Evolutionary conservation across 1,284 basidiomycete genomes (phyloP).

Genomic region (Cutaneotrichosporon cutaneum): DNA sequence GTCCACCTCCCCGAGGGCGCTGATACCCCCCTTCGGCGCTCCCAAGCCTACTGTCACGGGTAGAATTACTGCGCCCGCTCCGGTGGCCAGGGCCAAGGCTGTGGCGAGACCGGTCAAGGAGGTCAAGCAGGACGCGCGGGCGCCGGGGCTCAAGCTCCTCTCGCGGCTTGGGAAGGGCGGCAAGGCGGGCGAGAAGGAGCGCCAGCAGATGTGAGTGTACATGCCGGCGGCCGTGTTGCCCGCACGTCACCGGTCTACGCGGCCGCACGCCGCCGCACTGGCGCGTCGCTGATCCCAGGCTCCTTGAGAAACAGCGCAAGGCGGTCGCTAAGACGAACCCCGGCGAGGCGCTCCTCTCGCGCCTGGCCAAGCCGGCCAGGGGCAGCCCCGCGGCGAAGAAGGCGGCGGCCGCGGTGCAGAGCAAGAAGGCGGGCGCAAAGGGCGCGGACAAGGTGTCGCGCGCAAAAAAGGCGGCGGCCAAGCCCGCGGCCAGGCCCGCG

Average conservation of each 20-base stretch:
- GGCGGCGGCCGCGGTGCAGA: constrained; percentile 6
- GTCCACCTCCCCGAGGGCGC: constrained; percentile 13
- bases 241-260: too few relatives aligned
- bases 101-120: constrained; percentile 21
- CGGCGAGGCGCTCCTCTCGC: constrained; percentile 37
- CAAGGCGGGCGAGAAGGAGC: constrained; percentile 30
- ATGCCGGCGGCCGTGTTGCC: too few relatives aligned
- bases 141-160: constrained; percentile 38
- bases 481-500: constrained; percentile 9
- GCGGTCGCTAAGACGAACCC: constrained; percentile 31
- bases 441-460: constrained; percentile 35
- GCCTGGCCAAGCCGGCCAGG: constrained; percentile 32
- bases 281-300: constrained; percentile 24
- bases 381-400: constrained; percentile 19
- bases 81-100: too few relatives aligned
- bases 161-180: constrained; percentile 35
- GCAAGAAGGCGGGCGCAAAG: constrained; percentile 7
- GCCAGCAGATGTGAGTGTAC: constrained; percentile 40
- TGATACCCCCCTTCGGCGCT: constrained; percentile 13
- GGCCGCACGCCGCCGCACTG: too few relatives aligned
- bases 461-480: constrained; percentile 26
- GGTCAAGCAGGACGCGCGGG: not conserved
- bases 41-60: not conserved
- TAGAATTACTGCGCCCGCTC: too few relatives aligned
- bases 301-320: constrained; percentile 44